phyloP scores from a whole-genome alignment of 331 rosid genomes.

The Quercus tomentella region DNA sequence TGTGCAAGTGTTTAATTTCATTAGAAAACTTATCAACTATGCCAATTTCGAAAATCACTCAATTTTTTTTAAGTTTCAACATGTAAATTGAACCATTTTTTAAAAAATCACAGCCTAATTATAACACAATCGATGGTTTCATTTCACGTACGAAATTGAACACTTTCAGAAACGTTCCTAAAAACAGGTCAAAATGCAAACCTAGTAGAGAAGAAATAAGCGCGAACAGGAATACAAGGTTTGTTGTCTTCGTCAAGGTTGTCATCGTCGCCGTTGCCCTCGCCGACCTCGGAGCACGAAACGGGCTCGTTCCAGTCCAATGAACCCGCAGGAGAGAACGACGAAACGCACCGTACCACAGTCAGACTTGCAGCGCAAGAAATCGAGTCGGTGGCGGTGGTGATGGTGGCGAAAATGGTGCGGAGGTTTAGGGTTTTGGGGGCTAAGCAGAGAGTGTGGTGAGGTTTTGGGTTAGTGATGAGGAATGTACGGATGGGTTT shows the following conservation, averaged over 20 bases:
- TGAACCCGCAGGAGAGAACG: conserved; percentile 35
- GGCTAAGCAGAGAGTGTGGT: neutral
- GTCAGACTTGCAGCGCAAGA: neutral
- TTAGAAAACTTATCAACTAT: too few relatives aligned
- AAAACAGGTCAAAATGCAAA: neutral
- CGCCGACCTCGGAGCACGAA: conserved; percentile 58
- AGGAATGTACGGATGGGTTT: conserved; percentile 17
- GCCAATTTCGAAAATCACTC: too few relatives aligned
- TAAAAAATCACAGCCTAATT: too few relatives aligned
- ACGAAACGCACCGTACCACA: conserved; percentile 48
- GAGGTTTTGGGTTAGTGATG: conserved; percentile 1
- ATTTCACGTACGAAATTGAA: too few relatives aligned
- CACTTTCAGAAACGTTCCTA: too few relatives aligned
- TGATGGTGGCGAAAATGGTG: neutral
- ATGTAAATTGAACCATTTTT: too few relatives aligned
- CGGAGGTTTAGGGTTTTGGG: conserved; percentile 21
- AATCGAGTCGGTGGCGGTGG: neutral
- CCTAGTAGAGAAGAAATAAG: conserved; percentile 91
- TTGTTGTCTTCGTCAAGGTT: conserved; percentile 39
- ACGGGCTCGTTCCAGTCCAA: conserved; percentile 75
- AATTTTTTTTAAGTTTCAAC: too few relatives aligned
- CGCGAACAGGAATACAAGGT: conserved; percentile 75
- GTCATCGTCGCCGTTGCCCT: conserved; percentile 26
- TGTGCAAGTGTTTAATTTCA: too few relatives aligned
- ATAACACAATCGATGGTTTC: too few relatives aligned